Base-by-base conservation (phyloP, 225 moss, liverwort and hornwort species). In the Bryoerythrophyllum caledonicum region DNA sequence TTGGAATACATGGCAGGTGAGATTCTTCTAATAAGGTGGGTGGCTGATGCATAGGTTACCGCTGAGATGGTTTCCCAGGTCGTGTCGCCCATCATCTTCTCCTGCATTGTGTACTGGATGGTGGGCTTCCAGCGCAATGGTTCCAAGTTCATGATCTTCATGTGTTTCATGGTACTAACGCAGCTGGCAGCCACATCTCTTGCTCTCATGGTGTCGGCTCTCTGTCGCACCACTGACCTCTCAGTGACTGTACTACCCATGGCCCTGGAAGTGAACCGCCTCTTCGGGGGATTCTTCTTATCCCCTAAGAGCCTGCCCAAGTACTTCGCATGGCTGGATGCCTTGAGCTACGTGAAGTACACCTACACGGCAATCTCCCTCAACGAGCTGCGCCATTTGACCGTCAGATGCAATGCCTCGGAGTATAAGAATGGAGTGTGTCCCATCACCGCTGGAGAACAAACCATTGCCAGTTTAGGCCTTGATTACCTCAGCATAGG, bases 41-140 rank as follows among this genome's bases (percentile, higher is more conserved):
- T 76, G 80, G 53, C 58, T 77, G 73, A 80, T 63, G 62, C 86
- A 74, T 76, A 94, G 94, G 90, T 94, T 30, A 89, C 90, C 25
- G 89, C 90, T 35, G 94, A 94, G 89, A 81, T 87, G 80, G 83
- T 84, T n/a, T 81, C 79, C 73, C 92, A 92, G 79, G 72, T 94
- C 35, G 48, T 94, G 67, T 89, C 92, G 60, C 92, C 94, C 23
- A 92, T 91, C 70, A 60, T 89, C 49, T 94, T 94, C 86, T 92
- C 94, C 3, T 83, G 78, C 69, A 89, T 94, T 63, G 94, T 91
- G 19, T 94, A 94, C 74, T 92, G 92, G 89, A 94, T 94, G 94
- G 94, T 94, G 61, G 94, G 94, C 61, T 88, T 94, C 67, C 94
- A 94, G 71, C 70, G 57, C 34, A 71, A 68, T 13, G 92, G 83